Percentiles rank a stretch among this genome's conserved stretches.
Conservation (phyloP, 1,139 yeast genomes). For the Hyphopichia fennica region DNA sequence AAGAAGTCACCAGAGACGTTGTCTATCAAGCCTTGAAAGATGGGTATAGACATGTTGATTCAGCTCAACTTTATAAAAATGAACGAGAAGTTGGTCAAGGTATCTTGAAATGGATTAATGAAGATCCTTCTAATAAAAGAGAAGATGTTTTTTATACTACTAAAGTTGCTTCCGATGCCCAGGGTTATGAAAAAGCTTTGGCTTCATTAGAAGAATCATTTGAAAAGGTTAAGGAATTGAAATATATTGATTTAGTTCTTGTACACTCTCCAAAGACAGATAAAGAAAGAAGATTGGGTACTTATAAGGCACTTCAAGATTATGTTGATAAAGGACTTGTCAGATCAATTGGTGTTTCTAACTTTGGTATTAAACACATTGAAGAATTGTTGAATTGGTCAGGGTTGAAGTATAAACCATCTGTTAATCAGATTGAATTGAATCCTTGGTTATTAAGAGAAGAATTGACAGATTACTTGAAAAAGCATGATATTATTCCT, state of each 20-base stretch:
- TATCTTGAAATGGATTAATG: conserved; percentile 11
- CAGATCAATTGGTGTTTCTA: conserved; percentile 78
- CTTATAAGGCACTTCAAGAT: conserved; percentile 67
- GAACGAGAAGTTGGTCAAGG: conserved; percentile 18
- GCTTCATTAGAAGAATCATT: conserved; percentile 8
- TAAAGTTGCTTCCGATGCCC: conserved; percentile 20
- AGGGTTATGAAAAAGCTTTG: conserved; percentile 6
- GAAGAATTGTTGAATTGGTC: conserved; percentile 46
- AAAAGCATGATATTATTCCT: conserved; percentile 53
- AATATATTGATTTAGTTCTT: conserved; percentile 44
- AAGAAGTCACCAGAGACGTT: conserved; percentile 6
- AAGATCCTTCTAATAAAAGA: conserved; percentile 42
- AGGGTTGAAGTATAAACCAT: conserved; percentile 57
- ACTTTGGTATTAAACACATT: conserved; percentile 56
- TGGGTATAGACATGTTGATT: conserved; percentile 22
- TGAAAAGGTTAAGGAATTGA: conserved; percentile 17
- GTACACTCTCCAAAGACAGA: conserved; percentile 45
- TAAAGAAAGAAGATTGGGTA: conserved; percentile 28
- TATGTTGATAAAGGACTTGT: conserved; percentile 53
- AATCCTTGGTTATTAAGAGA: conserved; percentile 77
- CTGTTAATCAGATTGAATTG: conserved; percentile 69
- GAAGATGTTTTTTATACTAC: conserved; percentile 49
- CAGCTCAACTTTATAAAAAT: conserved; percentile 18
- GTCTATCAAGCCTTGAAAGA: conserved; percentile 18
- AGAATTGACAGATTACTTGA: conserved; percentile 57